Evolutionary conservation across 2,329 filamentous ascomycete genomes (phyloP).

Genomic region (Ophiostoma montium): DNA sequence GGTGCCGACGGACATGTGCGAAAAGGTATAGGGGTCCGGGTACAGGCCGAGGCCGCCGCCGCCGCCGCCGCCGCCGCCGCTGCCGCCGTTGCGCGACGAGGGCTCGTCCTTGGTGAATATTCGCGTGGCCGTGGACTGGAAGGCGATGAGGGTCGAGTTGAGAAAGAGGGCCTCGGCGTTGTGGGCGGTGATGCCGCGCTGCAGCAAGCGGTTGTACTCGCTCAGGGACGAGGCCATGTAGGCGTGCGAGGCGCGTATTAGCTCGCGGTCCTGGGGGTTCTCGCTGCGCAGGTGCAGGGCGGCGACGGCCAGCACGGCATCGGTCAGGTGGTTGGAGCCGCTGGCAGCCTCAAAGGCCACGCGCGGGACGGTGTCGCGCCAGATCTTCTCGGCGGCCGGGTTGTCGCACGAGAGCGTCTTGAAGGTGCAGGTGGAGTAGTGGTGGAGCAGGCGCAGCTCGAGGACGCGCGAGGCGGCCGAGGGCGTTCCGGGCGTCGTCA

Average conservation of each 20-base stretch:
- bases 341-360: constrained; percentile 40
- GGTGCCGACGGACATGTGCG: constrained; percentile 6
- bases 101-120: constrained; percentile 44
- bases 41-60: constrained; percentile 1
- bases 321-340: constrained; percentile 40
- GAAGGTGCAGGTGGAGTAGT: constrained; percentile 47
- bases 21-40: neutral
- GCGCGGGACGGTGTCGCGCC: constrained; percentile 44
- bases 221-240: constrained; percentile 51
- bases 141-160: constrained; percentile 49
- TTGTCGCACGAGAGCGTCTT: constrained; percentile 43
- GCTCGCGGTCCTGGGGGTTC: constrained; percentile 40
- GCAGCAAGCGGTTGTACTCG: constrained; percentile 43
- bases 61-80: too few relatives aligned
- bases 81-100: neutral
- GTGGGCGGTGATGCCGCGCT: constrained; percentile 38
- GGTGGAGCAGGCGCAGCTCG: constrained; percentile 50
- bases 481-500: constrained; percentile 23
- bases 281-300: constrained; percentile 46
- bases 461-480: constrained; percentile 30
- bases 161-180: constrained; percentile 52
- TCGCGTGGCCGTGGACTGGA: constrained; percentile 50
- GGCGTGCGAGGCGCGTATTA: constrained; percentile 48
- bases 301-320: constrained; percentile 49
- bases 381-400: constrained; percentile 38